These are phyloP conservation scores for Syzygium aromaticum DNA, from an alignment of 345 rosid species.

Conservation along the genomic window DNA sequence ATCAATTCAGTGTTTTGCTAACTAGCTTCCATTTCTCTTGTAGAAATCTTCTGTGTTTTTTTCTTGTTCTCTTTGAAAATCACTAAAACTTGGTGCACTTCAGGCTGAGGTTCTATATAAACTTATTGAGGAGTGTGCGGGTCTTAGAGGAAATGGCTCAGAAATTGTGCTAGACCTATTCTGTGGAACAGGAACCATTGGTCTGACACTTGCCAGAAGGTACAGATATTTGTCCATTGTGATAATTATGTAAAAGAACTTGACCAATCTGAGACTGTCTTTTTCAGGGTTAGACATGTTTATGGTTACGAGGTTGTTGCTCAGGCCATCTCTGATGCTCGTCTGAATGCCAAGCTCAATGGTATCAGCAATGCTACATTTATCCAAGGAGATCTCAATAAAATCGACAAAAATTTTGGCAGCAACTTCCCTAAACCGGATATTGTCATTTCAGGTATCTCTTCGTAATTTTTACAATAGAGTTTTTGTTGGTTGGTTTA, in stretches of 20 bases:
- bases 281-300: constrained; percentile 63
- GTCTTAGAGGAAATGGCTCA: constrained; percentile 81
- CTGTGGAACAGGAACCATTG: constrained; percentile 96
- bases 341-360: constrained; percentile 66
- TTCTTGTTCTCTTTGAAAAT: neutral
- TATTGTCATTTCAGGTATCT: constrained; percentile 68
- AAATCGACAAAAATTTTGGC: constrained; percentile 78
- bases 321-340: constrained; percentile 80
- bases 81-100: constrained; percentile 4
- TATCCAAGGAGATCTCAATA: constrained; percentile 90
- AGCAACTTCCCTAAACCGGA: constrained; percentile 75
- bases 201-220: constrained; percentile 84
- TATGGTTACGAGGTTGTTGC: constrained; percentile 93
- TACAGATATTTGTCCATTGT: constrained; percentile 2
- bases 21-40: neutral
- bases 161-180: constrained; percentile 89
- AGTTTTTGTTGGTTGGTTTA: neutral
- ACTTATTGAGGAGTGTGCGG: constrained; percentile 78
- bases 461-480: neutral
- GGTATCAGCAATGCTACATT: constrained; percentile 74
- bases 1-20: neutral
- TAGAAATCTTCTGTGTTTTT: neutral
- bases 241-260: neutral
- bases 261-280: neutral
- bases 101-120: constrained; percentile 92